Evolutionary conservation across 2,329 filamentous ascomycete genomes (phyloP).

Genomic region (Colletotrichum lindemuthianum): DNA sequence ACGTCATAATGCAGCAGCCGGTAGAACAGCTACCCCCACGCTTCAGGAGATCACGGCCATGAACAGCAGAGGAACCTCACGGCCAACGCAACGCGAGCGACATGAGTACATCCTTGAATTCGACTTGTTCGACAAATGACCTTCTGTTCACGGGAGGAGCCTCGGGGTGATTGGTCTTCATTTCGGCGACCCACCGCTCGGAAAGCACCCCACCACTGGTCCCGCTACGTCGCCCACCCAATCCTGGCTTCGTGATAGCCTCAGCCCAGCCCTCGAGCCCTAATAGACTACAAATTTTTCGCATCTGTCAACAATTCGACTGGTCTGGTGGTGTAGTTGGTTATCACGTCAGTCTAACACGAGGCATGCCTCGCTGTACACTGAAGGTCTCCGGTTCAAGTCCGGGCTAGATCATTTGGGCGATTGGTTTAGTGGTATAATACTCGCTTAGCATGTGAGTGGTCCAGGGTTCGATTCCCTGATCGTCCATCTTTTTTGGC

Average conservation of each 20-base stretch:
- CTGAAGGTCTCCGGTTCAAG: constrained; percentile 37
- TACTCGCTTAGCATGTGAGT: no score
- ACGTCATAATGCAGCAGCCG: background rate
- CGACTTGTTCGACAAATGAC: constrained; percentile 3
- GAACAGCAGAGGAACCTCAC: background rate
- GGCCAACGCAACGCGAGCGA: constrained; percentile 8
- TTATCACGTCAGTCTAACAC: constrained; percentile 61
- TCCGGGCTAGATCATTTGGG: constrained; percentile 35
- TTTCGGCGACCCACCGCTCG: constrained; percentile 19
- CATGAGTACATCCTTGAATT: constrained; percentile 6
- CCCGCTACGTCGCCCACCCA: background rate
- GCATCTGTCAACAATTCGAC: rapidly evolving
- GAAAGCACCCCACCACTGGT: constrained; percentile 13
- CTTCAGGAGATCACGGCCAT: constrained; percentile 1
- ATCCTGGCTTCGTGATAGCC: background rate
- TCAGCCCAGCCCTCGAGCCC: background rate
- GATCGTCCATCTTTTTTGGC: constrained; percentile 28
- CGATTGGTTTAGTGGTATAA: no score
- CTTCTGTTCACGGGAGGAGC: constrained; percentile 12
- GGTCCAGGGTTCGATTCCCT: constrained; percentile 36
- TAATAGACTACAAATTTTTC: background rate
- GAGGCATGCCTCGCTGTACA: background rate
- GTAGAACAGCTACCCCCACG: constrained; percentile 2
- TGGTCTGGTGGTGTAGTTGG: constrained; percentile 50
- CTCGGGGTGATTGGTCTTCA: constrained; percentile 18